Percentiles rank a stretch among this genome's conserved stretches.
Conservation (phyloP, 768 basidiomycete species). For the Agrocybe pediades region DNA sequence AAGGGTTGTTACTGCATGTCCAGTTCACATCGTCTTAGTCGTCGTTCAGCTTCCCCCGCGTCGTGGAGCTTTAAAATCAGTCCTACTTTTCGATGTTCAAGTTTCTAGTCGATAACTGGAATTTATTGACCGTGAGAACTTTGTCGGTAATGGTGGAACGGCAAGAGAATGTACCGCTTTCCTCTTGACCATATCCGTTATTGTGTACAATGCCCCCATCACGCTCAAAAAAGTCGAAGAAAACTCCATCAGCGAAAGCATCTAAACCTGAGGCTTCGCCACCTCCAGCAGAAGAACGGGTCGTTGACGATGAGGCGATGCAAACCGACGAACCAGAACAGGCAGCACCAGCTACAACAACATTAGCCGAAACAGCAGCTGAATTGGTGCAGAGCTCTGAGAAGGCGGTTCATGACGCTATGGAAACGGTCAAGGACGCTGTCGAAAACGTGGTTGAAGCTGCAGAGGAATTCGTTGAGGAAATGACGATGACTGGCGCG, state of each 20-base stretch:
- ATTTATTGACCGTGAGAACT: not conserved
- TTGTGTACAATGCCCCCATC: constrained; percentile 3
- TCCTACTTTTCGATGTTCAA: no score
- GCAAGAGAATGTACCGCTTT: not conserved
- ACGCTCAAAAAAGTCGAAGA: constrained; percentile 14
- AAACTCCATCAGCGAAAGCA: not conserved
- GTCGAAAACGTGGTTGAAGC: constrained; percentile 26
- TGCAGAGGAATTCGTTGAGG: constrained; percentile 29
- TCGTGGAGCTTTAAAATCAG: no score
- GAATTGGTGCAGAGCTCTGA: constrained; percentile 15
- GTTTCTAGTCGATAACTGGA: no score
- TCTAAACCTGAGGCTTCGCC: constrained; percentile 11
- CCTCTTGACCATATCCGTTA: not conserved
- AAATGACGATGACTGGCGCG: constrained; percentile 26
- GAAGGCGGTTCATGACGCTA: constrained; percentile 16
- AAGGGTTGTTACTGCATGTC: no score
- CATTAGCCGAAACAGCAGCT: constrained; percentile 8
- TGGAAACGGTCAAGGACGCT: constrained; percentile 19
- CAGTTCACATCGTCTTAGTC: no score
- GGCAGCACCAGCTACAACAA: constrained; percentile 19
- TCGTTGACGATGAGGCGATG: constrained; percentile 21
- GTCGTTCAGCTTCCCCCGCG: no score
- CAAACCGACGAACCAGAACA: constrained; percentile 21
- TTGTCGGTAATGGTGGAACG: not conserved
- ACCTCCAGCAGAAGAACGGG: no score